Conservation (phyloP, 345 rosid species). For the Viola odorata region DNA sequence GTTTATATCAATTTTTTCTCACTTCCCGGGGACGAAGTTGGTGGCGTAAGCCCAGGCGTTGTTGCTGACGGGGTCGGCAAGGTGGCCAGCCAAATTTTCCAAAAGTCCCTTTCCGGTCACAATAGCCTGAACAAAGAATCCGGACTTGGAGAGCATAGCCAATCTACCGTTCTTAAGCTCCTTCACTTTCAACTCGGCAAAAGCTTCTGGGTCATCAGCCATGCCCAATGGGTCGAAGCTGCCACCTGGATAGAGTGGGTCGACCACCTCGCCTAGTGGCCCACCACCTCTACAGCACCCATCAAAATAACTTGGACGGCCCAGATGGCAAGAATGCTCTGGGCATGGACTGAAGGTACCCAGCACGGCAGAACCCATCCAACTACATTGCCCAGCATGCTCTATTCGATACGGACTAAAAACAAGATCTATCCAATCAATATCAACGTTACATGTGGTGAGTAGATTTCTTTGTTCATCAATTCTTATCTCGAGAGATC, state of each 20-base stretch:
- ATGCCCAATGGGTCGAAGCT: conserved; percentile 28
- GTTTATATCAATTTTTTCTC: too few species aligned
- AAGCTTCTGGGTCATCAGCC: conserved; percentile 28
- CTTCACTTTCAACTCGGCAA: conserved; percentile 26
- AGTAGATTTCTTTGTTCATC: too few species aligned
- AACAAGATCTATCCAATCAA: too few species aligned
- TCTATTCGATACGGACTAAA: too few species aligned
- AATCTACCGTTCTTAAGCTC: conserved; percentile 29
- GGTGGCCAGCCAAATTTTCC: conserved; percentile 29
- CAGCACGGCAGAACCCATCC: too few species aligned
- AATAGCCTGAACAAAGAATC: conserved; percentile 16
- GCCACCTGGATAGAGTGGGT: conserved; percentile 22
- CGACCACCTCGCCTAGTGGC: conserved; percentile 17
- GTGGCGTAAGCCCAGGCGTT: conserved; percentile 29
- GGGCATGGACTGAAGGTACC: conserved; percentile 29
- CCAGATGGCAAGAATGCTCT: conserved; percentile 25
- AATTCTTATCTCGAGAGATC: too few species aligned
- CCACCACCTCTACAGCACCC: conserved; percentile 20
- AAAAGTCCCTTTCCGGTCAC: conserved; percentile 22
- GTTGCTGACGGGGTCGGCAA: conserved; percentile 26
- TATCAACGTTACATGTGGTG: too few species aligned
- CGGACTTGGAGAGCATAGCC: conserved; percentile 24
- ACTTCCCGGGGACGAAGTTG: conserved; percentile 24
- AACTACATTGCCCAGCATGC: too few species aligned
- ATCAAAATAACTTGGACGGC: conserved; percentile 21